Conservation (phyloP, 208 protist genomes). For the Vickermania ingenoplastis region DNA sequence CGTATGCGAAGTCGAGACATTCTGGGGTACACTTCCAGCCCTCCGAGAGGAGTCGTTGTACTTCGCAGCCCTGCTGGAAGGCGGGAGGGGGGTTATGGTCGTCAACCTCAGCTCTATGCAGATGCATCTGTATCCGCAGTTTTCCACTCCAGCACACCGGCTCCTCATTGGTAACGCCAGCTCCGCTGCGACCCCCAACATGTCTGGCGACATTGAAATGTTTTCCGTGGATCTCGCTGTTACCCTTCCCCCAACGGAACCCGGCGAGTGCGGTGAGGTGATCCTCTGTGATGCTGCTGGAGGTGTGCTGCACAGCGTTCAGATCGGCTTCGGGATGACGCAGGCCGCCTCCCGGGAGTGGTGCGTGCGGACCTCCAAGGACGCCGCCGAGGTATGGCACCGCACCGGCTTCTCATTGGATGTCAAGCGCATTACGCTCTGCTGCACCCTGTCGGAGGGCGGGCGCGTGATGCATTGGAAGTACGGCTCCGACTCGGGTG, state of each 20-base stretch:
- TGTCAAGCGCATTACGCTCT: not conserved
- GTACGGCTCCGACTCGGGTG: not conserved
- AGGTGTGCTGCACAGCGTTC: constrained; percentile 18
- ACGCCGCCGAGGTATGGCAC: constrained; percentile 6
- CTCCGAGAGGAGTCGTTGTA: constrained; percentile 20
- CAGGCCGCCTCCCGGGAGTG: constrained; percentile 14
- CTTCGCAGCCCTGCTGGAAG: constrained; percentile 43
- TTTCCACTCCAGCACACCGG: constrained; percentile 18
- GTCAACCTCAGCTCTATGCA: constrained; percentile 68
- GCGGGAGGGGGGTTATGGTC: constrained; percentile 55
- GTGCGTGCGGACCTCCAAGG: constrained; percentile 27
- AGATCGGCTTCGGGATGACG: constrained; percentile 39
- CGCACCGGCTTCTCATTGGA: not conserved
- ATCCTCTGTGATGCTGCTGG: constrained; percentile 35
- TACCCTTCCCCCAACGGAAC: constrained; percentile 7
- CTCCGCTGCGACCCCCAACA: constrained; percentile 32
- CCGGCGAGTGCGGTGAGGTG: constrained; percentile 39
- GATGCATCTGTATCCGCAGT: constrained; percentile 37
- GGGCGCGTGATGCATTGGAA: not conserved
- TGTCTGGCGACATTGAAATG: constrained; percentile 35
- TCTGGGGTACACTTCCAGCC: constrained; percentile 34
- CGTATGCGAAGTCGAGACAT: constrained; percentile 44
- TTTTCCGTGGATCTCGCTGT: constrained; percentile 31
- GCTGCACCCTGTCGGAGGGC: not conserved
- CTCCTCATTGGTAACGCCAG: constrained; percentile 30